Conservation (phyloP, 768 basidiomycete genomes). For the Xerocomellus amylosporus region DNA sequence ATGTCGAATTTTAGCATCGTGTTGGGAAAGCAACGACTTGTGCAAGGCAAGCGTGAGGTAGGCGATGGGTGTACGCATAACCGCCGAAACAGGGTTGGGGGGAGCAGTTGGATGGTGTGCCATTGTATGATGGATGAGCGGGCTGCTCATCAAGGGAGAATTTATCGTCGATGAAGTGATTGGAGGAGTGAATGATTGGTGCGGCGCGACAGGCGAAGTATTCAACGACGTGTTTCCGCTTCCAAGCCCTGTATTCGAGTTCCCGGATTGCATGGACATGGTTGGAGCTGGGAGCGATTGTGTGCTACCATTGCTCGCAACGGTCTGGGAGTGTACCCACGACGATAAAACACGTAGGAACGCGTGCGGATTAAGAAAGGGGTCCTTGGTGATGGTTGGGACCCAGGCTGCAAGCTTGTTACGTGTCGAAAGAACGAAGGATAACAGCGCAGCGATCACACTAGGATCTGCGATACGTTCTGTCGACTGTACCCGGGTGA, state of each 20-base stretch:
- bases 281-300: conserved; percentile 33
- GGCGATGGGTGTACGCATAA: neutral
- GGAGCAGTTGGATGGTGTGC: conserved; percentile 10
- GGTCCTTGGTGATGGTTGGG: conserved; percentile 63
- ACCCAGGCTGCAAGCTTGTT: conserved; percentile 63
- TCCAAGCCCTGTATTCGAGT: conserved; percentile 11
- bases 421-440: conserved; percentile 61
- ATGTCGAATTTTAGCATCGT: conserved; percentile 30
- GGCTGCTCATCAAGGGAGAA: conserved; percentile 9
- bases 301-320: conserved; percentile 13
- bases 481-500: conserved; percentile 46
- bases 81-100: conserved; percentile 11
- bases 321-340: conserved; percentile 23
- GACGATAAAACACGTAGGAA: conserved; percentile 50
- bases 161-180: conserved; percentile 1
- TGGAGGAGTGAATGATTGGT: conserved; percentile 6
- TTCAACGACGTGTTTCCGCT: conserved; percentile 15
- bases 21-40: conserved; percentile 24
- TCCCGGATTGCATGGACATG: conserved; percentile 18
- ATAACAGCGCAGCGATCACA: conserved; percentile 67
- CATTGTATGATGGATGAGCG: neutral
- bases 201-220: conserved; percentile 14
- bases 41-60: conserved; percentile 29
- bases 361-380: conserved; percentile 65
- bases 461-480: conserved; percentile 73